These are phyloP conservation scores for Mycena leptocephala DNA, from an alignment of 768 basidiomycete species.

Conservation along the genomic window DNA sequence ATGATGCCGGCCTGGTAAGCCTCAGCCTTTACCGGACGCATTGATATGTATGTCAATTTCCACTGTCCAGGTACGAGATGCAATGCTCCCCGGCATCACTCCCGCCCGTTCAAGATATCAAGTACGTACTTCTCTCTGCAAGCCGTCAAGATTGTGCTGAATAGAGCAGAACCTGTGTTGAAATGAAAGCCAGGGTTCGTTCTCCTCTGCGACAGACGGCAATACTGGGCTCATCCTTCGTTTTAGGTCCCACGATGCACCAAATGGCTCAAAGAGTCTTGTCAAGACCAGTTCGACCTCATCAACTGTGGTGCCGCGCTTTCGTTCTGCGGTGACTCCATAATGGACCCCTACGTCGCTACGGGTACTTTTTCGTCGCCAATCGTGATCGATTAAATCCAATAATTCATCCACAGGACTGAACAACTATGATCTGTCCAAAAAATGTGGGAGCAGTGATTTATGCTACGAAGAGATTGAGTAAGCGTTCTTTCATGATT, in stretches of 20 bases:
- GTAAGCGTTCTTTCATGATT: not conserved
- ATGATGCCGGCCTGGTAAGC: conserved; percentile 26
- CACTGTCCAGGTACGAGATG: conserved; percentile 54
- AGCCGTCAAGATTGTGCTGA: not conserved
- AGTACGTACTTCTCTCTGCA: not conserved
- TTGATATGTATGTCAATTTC: not conserved
- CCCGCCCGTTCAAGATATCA: conserved; percentile 53
- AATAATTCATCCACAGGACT: not conserved
- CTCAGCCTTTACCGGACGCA: not conserved
- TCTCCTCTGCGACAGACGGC: not conserved
- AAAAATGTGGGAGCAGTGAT: not conserved
- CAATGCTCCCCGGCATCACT: conserved; percentile 52
- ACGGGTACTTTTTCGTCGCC: not conserved
- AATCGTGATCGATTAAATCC: not conserved
- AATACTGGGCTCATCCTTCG: not conserved
- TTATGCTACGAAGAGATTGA: conserved; percentile 15
- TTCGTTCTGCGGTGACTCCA: conserved; percentile 53
- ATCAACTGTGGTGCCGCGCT: conserved; percentile 60
- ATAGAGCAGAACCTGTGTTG: conserved; percentile 52
- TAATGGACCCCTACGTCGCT: conserved; percentile 41
- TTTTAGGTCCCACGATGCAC: conserved; percentile 62
- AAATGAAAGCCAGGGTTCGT: conserved; percentile 58
- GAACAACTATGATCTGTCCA: conserved; percentile 22
- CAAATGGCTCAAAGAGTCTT: conserved; percentile 55
- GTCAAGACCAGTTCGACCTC: conserved; percentile 59